Conservation (phyloP, 352 stramenopile species). For the Phytophthora lateralis region DNA sequence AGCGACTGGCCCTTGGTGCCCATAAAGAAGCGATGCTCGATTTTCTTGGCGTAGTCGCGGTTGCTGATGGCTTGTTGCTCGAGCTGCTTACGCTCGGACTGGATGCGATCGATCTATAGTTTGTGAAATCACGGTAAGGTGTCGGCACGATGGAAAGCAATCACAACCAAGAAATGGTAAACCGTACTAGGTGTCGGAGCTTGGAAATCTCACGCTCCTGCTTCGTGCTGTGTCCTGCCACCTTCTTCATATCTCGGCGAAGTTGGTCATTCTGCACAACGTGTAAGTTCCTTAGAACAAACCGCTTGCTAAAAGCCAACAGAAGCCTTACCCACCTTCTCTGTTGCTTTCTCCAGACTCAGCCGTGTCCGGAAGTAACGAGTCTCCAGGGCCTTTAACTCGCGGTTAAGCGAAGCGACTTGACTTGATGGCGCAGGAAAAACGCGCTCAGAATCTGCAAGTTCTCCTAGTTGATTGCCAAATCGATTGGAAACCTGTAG, state of each 20-base stretch:
- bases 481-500: not conserved
- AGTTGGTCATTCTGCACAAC: constrained; percentile 56
- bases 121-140: not conserved
- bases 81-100: constrained; percentile 74
- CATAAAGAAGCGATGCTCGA: constrained; percentile 85
- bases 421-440: constrained; percentile 55
- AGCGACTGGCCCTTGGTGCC: constrained; percentile 68
- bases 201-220: constrained; percentile 69
- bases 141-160: not conserved
- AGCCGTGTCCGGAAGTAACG: constrained; percentile 81
- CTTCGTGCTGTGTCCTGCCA: constrained; percentile 38
- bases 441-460: constrained; percentile 39
- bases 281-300: constrained; percentile 5
- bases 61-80: constrained; percentile 84
- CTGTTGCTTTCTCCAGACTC: constrained; percentile 66
- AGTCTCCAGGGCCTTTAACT: constrained; percentile 76
- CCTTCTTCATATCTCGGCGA: constrained; percentile 57
- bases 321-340: constrained; percentile 46
- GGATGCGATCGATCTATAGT: constrained; percentile 73
- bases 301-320: not conserved
- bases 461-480: constrained; percentile 28
- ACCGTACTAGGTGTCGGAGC: constrained; percentile 58
- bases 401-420: constrained; percentile 64
- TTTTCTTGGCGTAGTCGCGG: constrained; percentile 85
- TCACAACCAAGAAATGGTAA: not conserved